Percentiles rank a stretch among this genome's conserved stretches.
Evolutionary conservation across 1,284 basidiomycete species (phyloP).

Genomic region (Apiotrichum gamsii): DNA sequence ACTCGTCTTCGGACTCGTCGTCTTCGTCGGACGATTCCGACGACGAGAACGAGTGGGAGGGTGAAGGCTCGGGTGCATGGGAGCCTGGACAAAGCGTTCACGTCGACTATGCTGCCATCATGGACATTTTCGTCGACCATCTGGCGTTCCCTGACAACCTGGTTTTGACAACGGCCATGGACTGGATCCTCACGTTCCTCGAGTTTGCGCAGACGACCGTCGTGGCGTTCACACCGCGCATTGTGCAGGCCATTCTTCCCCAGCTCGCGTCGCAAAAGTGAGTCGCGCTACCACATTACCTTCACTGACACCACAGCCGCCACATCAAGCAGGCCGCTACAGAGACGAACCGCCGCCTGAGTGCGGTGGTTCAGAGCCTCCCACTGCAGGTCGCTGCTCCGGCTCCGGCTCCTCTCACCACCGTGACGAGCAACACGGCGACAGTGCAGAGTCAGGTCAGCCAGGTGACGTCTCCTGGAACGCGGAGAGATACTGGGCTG

Average conservation of each 20-base stretch:
- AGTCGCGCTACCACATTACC: constrained; percentile 1
- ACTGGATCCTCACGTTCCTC: constrained; percentile 90
- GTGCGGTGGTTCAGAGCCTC: constrained; percentile 75
- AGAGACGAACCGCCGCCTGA: constrained; percentile 78
- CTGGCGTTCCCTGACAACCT: constrained; percentile 80
- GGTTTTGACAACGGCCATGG: constrained; percentile 77
- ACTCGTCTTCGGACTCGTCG: not conserved
- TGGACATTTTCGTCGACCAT: constrained; percentile 90
- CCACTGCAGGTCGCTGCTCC: constrained; percentile 58
- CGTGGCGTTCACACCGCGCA: constrained; percentile 86
- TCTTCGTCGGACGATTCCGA: constrained; percentile 20
- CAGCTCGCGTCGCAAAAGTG: constrained; percentile 66
- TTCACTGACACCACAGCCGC: constrained; percentile 38
- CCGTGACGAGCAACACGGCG: not conserved
- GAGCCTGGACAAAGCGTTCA: constrained; percentile 86
- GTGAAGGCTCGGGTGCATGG: constrained; percentile 58
- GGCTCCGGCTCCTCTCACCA: constrained; percentile 21
- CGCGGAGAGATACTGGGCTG: constrained; percentile 22
- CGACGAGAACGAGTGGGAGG: constrained; percentile 37
- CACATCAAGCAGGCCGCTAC: constrained; percentile 84
- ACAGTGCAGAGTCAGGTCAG: not conserved
- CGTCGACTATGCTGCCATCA: constrained; percentile 84
- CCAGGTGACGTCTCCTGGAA: not conserved
- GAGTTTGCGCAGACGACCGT: constrained; percentile 83
- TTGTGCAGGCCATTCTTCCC: constrained; percentile 86